These are phyloP conservation scores for Xanthoconium stramineum DNA, from an alignment of 768 basidiomycete species.

Conservation along the genomic window DNA sequence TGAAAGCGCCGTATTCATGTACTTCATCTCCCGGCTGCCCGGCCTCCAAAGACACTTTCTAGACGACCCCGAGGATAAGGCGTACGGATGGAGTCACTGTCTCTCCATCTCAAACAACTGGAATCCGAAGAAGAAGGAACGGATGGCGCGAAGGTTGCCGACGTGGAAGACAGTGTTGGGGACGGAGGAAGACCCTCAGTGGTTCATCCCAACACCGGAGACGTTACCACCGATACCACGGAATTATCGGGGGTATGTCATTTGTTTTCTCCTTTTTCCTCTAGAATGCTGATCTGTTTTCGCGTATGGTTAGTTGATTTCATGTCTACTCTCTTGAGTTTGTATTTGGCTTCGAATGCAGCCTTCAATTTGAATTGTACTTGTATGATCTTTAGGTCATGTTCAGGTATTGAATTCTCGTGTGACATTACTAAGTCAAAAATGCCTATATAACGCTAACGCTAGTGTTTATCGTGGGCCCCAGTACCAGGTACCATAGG, in stretches of 20 bases:
- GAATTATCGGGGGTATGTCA: not conserved
- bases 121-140: not conserved
- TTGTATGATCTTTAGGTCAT: too few species aligned
- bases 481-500: too few species aligned
- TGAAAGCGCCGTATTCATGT: not conserved
- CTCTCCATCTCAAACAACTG: not conserved
- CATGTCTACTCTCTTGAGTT: too few species aligned
- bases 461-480: too few species aligned
- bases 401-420: too few species aligned
- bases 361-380: too few species aligned
- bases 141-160: not conserved
- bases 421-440: too few species aligned
- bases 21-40: not conserved
- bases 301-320: too few species aligned
- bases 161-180: not conserved
- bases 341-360: too few species aligned
- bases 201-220: not conserved
- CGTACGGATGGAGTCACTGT: not conserved
- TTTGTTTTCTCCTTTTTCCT: not conserved
- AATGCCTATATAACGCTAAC: too few species aligned
- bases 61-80: not conserved
- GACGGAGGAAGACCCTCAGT: not conserved
- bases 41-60: not conserved
- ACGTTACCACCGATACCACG: not conserved
- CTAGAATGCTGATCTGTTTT: too few species aligned